Evolutionary conservation across 164 flowering plant genomes (phyloP).

Genomic region (Chloranthus sessilifolius): DNA sequence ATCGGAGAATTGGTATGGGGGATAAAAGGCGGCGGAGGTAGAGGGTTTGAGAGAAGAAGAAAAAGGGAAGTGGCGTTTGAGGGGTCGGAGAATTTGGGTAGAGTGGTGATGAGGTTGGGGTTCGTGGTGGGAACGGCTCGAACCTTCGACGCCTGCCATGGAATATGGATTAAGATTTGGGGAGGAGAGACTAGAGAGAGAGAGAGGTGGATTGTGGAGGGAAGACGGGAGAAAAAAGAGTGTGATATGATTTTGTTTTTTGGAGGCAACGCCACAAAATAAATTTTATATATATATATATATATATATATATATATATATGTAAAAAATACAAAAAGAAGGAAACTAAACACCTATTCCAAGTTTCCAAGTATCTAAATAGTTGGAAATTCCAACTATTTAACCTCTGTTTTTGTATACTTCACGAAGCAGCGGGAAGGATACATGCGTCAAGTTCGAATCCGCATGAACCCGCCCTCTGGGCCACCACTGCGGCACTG

Average conservation of each 20-base stretch:
- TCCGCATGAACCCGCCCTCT: too few species aligned
- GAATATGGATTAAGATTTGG: too few species aligned
- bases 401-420: too few species aligned
- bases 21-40: neutral
- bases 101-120: conserved; percentile 7
- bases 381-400: too few species aligned
- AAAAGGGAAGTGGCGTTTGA: conserved; percentile 15
- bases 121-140: conserved; percentile 9
- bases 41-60: conserved; percentile 1
- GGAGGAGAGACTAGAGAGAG: neutral
- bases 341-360: too few species aligned
- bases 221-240: neutral
- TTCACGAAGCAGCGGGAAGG: too few species aligned
- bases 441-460: too few species aligned
- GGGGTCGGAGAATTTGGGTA: conserved; percentile 2
- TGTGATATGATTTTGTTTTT: neutral
- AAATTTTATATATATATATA: too few species aligned
- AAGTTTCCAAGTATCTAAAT: too few species aligned
- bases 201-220: conserved; percentile 4
- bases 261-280: neutral
- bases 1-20: conserved; percentile 1
- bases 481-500: too few species aligned
- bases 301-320: too few species aligned
- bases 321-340: too few species aligned
- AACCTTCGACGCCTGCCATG: conserved; percentile 21